Base-by-base conservation (phyloP, 768 basidiomycete species). In the Termitomyces sp. region DNA sequence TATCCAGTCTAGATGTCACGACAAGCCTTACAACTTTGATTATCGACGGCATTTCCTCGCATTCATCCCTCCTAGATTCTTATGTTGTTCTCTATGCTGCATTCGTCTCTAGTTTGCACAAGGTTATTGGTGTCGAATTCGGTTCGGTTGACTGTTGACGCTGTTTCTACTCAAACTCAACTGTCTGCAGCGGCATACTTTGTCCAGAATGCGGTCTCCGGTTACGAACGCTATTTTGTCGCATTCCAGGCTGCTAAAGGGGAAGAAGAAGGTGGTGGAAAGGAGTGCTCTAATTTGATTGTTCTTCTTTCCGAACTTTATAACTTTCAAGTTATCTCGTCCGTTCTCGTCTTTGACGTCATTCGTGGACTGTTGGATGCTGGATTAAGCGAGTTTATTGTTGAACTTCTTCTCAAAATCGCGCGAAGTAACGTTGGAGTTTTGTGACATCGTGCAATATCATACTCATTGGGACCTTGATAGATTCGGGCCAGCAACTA, bases 311-410 rank as follows among this genome's bases (percentile, higher is more conserved):
- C 93, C 2, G 94, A 98, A 68, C 75, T 99, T 20, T 98, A 98
- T 76, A 98, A 98, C 68, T 94, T 98, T 67, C 91, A 94, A 72
- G 92, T 98, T 24, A 82, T 98, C 54, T 92, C 92, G 3, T 92
- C 86, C 56, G 74, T 88, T 11, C 78, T 98, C n/a, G 74, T 98
- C 48, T 98, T 94, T 71, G 97, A 98, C 67, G 70, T 98, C 49
- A 87, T 98, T 62, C 85, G 90, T 8, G 76, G 79, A 14, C 79
- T 98, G 47, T 75, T 98, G 48, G 73, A 80, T 1, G 74, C 74
- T 5, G 75, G 83, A 2, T 72, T 96, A 54, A 77, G 79, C 0
- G 96, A 98, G 70, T 83, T 90, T 58, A 80, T 83, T 33, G 90
- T 97, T 7, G 97, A 98, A 68, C 74, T 96, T 5, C 63, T 99